These are phyloP conservation scores for Noccaea bulbosa DNA, from an alignment of 345 rosid genomes.

Conservation along the genomic window DNA sequence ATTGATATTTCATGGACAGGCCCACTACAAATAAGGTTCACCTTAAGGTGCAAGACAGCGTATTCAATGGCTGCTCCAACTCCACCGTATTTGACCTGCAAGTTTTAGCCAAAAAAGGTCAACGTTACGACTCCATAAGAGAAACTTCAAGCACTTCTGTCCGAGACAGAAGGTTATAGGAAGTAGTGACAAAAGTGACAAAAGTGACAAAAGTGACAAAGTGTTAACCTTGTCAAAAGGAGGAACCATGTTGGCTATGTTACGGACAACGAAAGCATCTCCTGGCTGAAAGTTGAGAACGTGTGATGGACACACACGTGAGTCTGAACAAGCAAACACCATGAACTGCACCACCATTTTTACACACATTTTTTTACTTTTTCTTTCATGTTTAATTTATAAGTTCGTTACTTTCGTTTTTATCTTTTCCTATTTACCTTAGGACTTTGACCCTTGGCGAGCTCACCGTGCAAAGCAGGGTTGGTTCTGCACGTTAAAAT, in stretches of 20 bases:
- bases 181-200: constrained; percentile 1
- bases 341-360: constrained; percentile 63
- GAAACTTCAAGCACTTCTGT: constrained; percentile 9
- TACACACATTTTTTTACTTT: background rate
- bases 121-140: background rate
- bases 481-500: constrained; percentile 56
- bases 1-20: background rate
- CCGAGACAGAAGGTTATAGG: background rate
- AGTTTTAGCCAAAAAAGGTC: background rate
- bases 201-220: constrained; percentile 16
- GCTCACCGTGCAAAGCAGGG: constrained; percentile 71
- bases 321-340: constrained; percentile 76
- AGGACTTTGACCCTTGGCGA: constrained; percentile 93
- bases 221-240: constrained; percentile 51
- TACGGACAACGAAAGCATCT: constrained; percentile 57
- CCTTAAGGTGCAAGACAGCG: constrained; percentile 98
- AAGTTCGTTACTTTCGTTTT: background rate
- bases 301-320: constrained; percentile 59
- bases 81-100: constrained; percentile 57
- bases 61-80: constrained; percentile 90
- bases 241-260: constrained; percentile 62
- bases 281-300: constrained; percentile 58
- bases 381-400: background rate
- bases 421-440: constrained; percentile 49
- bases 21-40: constrained; percentile 35